Conservation (phyloP, 176 grass and related monocot species). For the Oryza punctata region DNA sequence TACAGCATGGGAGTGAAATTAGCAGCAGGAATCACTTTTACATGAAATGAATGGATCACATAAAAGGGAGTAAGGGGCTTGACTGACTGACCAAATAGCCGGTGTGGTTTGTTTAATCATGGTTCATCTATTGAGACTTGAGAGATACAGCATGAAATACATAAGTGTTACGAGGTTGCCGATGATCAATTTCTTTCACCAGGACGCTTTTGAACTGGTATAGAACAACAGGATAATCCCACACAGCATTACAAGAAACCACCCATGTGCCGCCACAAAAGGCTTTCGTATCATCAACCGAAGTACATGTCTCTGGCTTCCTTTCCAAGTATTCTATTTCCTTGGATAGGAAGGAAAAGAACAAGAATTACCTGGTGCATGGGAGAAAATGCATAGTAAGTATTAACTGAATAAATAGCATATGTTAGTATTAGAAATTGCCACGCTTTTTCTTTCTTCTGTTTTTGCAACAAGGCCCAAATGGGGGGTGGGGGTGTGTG, state of each 20-base stretch:
- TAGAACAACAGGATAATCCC: neutral
- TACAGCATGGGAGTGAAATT: neutral
- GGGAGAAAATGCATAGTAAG: neutral
- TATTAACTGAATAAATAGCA: neutral
- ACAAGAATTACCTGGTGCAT: neutral
- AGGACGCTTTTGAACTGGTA: neutral
- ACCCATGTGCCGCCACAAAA: constrained; percentile 1
- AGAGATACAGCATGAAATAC: neutral
- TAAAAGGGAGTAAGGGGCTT: neutral
- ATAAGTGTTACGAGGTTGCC: neutral
- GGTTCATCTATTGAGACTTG: neutral
- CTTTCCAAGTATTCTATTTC: neutral
- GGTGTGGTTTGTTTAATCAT: constrained; percentile 2
- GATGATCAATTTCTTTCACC: neutral
- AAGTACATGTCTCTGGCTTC: neutral
- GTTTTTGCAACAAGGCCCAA: neutral
- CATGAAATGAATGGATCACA: neutral
- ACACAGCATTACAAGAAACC: neutral
- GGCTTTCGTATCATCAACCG: neutral
- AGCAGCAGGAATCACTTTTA: neutral
- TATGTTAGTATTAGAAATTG: neutral
- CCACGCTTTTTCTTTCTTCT: neutral
- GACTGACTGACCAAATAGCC: neutral
- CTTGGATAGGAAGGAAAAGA: constrained; percentile 14
- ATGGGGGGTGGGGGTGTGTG: neutral